Conservation (phyloP, 73 alveolate genomes). For the Tetrahymena malaccensis region DNA sequence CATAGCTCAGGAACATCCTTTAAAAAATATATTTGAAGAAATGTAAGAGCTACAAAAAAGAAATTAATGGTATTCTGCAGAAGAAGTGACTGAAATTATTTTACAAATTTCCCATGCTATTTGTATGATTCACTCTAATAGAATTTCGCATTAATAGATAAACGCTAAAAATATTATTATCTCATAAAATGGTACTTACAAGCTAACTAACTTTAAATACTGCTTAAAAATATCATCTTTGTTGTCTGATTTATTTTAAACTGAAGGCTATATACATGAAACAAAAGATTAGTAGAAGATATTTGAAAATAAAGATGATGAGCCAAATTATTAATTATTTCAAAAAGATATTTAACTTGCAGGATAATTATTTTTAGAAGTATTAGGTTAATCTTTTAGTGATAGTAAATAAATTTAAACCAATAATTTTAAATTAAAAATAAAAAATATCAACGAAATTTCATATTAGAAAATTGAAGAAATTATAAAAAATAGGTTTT, state of each 20-base stretch:
- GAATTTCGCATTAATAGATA: neutral
- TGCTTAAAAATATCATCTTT: neutral
- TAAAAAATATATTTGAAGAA: neutral
- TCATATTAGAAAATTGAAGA: neutral
- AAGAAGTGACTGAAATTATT: neutral
- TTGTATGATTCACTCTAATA: neutral
- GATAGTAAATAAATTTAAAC: too few relatives aligned
- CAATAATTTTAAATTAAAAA: neutral
- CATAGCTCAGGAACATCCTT: neutral
- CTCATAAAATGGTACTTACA: neutral
- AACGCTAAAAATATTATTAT: neutral
- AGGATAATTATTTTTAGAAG: neutral
- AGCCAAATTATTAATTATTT: too few relatives aligned
- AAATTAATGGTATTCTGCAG: neutral
- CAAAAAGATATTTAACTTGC: neutral
- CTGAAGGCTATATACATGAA: neutral
- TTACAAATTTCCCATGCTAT: neutral
- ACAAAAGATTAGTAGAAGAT: neutral
- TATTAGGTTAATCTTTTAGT: neutral
- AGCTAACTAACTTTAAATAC: neutral
- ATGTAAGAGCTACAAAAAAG: neutral
- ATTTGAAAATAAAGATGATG: neutral
- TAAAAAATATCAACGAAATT: neutral
- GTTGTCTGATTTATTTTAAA: neutral
- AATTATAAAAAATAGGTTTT: neutral